Base-by-base conservation (phyloP, 2,329 filamentous ascomycete species). In the Aspergillus viridinutans region DNA sequence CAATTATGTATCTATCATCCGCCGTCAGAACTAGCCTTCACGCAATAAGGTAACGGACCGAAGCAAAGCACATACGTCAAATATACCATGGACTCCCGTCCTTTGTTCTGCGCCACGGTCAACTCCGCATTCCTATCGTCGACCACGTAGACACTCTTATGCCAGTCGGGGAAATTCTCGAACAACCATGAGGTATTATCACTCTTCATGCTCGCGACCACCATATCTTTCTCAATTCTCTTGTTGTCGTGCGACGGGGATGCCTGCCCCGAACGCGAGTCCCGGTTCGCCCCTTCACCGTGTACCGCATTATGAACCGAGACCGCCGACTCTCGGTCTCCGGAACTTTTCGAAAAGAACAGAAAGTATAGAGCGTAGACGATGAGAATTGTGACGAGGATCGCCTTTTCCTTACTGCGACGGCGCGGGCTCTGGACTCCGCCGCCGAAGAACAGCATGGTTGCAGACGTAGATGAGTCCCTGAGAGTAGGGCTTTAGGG, bases 81-180 rank as follows among this genome's bases (percentile, higher is more conserved):
- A 66, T 76, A 77, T 3, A 74, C 74, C 74, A 76, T 77, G 5
- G 73, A 74, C 59, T 77, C 75, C 52, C 74, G 68, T 7, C 75
- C 75, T 62, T 77, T 77, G 57, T 77, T 77, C 47, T 64, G 62
- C 3, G 78, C 72, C 14, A 85, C 80, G 0, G 78, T 82, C 59
- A 83, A 69, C 21, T 72, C 59, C 3, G 81, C 80, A 4, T 60
- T 61, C 32, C 76, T 71, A 62, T 83, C 76, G 61, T 85, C 78
- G 52, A 81, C 81, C 26, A 83, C 76, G 66, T 85, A 85, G 57
- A 84, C 75, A 57, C 76, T 82, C 66, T 80, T 78, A 57, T 77
- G 74, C 81, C 81, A 83, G 23, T 75, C 72, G 1, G 74, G 70
- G 35, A 77, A 71, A 57, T 71, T 60, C 35, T 75, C 67, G 25